phyloP scores from a whole-genome alignment of 306 rosid genomes.

The Cicer judaicum region DNA sequence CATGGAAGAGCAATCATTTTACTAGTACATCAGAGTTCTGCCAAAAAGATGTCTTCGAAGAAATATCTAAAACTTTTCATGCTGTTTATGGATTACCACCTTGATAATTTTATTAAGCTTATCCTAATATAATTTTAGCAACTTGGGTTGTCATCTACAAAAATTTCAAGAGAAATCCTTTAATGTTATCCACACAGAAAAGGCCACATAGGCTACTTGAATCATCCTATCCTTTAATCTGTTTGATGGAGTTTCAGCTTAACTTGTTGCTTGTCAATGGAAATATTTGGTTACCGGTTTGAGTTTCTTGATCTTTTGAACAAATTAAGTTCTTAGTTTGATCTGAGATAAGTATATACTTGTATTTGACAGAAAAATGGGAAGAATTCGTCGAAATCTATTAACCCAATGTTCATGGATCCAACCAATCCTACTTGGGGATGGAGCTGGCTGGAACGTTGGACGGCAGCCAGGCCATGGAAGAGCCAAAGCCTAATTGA shows the following conservation, averaged over 20 bases:
- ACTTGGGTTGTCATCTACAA: background rate
- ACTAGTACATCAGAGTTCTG: background rate
- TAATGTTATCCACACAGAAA: background rate
- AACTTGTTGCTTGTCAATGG: background rate
- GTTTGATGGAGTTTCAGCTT: constrained; percentile 2
- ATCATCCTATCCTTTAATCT: constrained; percentile 6
- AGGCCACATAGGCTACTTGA: background rate
- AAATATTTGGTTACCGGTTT: background rate
- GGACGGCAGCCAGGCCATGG: constrained; percentile 79
- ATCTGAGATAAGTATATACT: constrained; percentile 22
- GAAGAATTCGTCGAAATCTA: constrained; percentile 72
- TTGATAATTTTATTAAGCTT: constrained; percentile 17
- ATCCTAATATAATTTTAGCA: background rate
- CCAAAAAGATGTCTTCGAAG: background rate
- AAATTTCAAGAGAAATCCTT: constrained; percentile 1
- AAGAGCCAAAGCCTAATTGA: constrained; percentile 58
- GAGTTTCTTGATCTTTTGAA: constrained; percentile 39
- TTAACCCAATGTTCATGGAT: constrained; percentile 92
- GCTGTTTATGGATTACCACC: background rate
- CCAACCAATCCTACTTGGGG: constrained; percentile 98
- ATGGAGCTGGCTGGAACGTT: constrained; percentile 98
- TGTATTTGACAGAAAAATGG: constrained; percentile 64
- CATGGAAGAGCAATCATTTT: background rate
- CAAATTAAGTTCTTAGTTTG: constrained; percentile 28
- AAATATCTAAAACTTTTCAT: background rate